Conservation (phyloP, 2,329 filamentous ascomycete genomes). For the Nemania serpens region DNA sequence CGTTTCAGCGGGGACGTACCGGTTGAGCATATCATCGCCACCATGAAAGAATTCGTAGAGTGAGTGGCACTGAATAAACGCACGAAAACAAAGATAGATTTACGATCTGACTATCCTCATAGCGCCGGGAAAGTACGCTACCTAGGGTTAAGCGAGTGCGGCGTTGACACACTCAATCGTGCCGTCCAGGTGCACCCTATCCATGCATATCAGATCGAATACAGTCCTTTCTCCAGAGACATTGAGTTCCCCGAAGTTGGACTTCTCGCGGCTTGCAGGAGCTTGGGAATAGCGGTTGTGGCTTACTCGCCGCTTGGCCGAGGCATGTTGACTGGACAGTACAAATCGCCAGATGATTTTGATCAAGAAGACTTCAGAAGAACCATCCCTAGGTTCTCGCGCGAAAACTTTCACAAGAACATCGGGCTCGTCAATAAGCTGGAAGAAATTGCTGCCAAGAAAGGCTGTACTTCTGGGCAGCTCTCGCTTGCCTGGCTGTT, state of each 20-base stretch:
- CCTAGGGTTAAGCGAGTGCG: no score
- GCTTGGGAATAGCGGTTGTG: constrained; percentile 51
- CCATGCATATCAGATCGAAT: constrained; percentile 58
- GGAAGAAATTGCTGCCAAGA: constrained; percentile 35
- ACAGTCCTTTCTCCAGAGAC: constrained; percentile 53
- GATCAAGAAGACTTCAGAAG: constrained; percentile 9
- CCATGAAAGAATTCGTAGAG: no score
- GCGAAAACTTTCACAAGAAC: constrained; percentile 57
- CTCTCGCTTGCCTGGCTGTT: constrained; percentile 62
- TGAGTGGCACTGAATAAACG: no score
- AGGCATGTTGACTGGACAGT: constrained; percentile 49
- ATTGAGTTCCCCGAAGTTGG: constrained; percentile 49
- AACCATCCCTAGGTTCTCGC: constrained; percentile 47
- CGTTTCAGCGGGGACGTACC: no score
- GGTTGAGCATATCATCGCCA: no score
- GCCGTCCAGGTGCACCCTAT: constrained; percentile 45
- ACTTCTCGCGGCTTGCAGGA: constrained; percentile 49
- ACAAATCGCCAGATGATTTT: constrained; percentile 40
- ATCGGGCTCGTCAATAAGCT: constrained; percentile 39
- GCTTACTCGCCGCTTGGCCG: constrained; percentile 49
- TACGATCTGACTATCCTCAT: no score
- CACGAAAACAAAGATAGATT: no score
- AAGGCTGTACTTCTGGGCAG: constrained; percentile 54
- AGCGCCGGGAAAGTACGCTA: no score
- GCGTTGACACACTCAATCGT: no score